These are phyloP conservation scores for Straminergon stramineum DNA, from an alignment of 225 moss, liverwort and hornwort species.

Conservation along the genomic window DNA sequence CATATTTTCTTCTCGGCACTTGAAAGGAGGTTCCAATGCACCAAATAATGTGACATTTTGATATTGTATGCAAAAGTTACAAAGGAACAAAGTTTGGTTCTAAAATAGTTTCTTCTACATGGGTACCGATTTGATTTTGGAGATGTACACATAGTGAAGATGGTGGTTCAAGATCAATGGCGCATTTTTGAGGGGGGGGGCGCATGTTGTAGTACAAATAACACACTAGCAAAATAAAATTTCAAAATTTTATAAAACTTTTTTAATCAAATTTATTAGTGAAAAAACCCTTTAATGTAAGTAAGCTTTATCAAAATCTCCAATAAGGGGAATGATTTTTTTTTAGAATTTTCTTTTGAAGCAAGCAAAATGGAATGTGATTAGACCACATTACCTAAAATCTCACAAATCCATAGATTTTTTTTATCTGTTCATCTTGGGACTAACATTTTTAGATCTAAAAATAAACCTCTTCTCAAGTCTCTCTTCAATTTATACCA, in stretches of 20 bases:
- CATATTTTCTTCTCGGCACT: no score
- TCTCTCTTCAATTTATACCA: neutral
- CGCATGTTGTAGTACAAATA: neutral
- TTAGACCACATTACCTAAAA: neutral
- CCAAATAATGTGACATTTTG: no score
- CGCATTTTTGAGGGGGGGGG: no score
- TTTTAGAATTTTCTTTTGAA: neutral
- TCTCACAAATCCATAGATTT: neutral
- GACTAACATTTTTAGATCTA: neutral
- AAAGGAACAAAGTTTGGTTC: no score
- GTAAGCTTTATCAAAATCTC: no score
- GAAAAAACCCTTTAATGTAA: no score
- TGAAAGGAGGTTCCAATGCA: no score
- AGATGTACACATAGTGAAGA: no score
- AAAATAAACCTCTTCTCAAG: neutral
- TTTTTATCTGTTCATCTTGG: neutral
- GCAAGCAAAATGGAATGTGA: neutral
- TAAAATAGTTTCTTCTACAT: no score
- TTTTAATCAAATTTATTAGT: neutral
- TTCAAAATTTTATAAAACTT: neutral
- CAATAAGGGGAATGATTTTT: neutral
- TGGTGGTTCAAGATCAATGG: no score
- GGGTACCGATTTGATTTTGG: no score
- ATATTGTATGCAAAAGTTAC: no score
- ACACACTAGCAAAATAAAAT: neutral